Evolutionary conservation across 805 yeast genomes (phyloP), one percentile per base, ranked within the genome.

Genomic region (Grigorovia jiainica): DNA sequence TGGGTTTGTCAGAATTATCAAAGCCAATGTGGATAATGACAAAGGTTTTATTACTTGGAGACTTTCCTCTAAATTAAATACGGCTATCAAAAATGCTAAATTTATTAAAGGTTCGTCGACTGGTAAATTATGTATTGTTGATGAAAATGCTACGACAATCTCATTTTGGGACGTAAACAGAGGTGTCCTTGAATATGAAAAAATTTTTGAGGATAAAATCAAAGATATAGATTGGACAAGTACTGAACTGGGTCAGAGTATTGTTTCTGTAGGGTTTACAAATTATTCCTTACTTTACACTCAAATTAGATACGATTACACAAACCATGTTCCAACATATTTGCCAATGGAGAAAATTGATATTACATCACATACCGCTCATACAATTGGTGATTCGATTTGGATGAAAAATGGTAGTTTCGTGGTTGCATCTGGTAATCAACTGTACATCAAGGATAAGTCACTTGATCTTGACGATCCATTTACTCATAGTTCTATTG

Each of bases 211-310:
- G 0, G 71, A 59, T 9, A 42, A 47, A 13, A 76, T 87, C 7
- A 60, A 69, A 19, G 96, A 87, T 57, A 66, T 89, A 21, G 97
- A 89, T 61, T 89, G 97, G 97, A 83, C 95, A 0, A 73, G 81
- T 41, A 78, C 81, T 1, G 68, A 67, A 10, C 71, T 66, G 43
- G 74, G 76, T 29, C 85, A 79, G 54, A 82, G 87, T 34, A 75
- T 89, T 5, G 65, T 89, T 24, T 82, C 95, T 0, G 78, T 87
- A 31, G 96, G 96, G 0, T 89, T 86, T 51, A 65, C 68, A 6
- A 65, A 74, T 8, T 67, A 70, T 44, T 83, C 84, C 1, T 55
- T 80, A 2, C 63, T 87, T 13, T 87, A 81, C 57, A 79, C 95
- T 1, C 95, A 87, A 59, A 64, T 86, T 46, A 71, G 97, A 43